These are phyloP conservation scores for Austropuccinia psidii DNA, from an alignment of 1,284 basidiomycete species.

Conservation along the genomic window DNA sequence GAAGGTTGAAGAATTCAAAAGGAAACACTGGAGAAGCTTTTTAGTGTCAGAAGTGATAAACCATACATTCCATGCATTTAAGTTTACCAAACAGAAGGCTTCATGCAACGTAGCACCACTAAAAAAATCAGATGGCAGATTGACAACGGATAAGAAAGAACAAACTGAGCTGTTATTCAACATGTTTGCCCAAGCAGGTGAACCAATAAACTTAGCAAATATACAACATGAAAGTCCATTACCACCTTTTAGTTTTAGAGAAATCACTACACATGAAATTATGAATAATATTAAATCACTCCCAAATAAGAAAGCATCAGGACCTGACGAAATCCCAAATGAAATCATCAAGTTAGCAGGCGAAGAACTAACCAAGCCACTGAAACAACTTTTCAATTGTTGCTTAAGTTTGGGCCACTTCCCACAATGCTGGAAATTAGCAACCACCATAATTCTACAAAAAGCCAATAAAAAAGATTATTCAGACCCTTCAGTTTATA, in stretches of 20 bases:
- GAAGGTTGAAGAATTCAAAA: not conserved
- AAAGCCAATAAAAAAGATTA: constrained; percentile 3
- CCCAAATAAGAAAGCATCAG: not conserved
- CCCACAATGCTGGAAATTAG: not conserved
- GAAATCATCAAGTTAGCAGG: not conserved
- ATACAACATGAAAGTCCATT: not conserved
- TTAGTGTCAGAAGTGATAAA: not conserved
- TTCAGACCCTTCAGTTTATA: not conserved
- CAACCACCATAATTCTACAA: not conserved
- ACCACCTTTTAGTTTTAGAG: not conserved
- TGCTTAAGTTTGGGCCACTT: constrained; percentile 3
- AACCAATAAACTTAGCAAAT: not conserved
- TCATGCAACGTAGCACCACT: not conserved
- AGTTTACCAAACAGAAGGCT: not conserved
- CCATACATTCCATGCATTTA: not conserved
- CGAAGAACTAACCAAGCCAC: too few relatives aligned
- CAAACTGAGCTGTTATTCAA: constrained; percentile 1
- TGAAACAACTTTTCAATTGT: not conserved
- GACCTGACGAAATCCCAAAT: not conserved
- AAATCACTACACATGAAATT: not conserved
- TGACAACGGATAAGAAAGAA: not conserved
- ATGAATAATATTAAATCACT: not conserved
- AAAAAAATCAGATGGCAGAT: not conserved
- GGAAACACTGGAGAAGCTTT: constrained; percentile 1
- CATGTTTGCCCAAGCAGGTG: too few relatives aligned